Percentiles rank a stretch among this genome's conserved stretches.
Conservation (phyloP, 192 early-diverging fungal genomes). For the Gryganskiella cystojenkinii region DNA sequence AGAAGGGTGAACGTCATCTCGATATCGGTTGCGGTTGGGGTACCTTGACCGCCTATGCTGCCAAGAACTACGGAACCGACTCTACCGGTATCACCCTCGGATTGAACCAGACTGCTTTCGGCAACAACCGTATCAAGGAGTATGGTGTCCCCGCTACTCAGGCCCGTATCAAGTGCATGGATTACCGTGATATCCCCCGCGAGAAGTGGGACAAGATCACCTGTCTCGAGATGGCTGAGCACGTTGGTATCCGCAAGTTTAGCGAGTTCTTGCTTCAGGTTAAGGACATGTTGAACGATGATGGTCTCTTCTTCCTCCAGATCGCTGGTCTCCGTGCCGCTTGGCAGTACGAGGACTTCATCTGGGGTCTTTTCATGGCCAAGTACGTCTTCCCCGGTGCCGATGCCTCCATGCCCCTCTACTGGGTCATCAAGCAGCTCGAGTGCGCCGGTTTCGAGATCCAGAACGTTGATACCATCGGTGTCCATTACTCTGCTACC, state of each 20-base stretch:
- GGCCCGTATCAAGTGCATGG: constrained; percentile 90
- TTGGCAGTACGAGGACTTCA: constrained; percentile 74
- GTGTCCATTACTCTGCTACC: constrained; percentile 98
- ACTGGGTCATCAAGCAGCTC: constrained; percentile 95
- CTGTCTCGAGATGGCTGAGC: constrained; percentile 99
- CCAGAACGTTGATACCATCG: constrained; percentile 87
- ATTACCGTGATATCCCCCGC: constrained; percentile 97
- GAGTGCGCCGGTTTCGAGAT: constrained; percentile 97
- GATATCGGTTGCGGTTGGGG: constrained; percentile 99
- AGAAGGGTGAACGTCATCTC: constrained; percentile 88
- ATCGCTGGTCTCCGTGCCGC: constrained; percentile 91
- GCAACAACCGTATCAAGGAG: constrained; percentile 83
- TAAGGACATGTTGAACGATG: constrained; percentile 94
- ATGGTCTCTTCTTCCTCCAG: constrained; percentile 98
- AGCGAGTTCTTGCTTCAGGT: constrained; percentile 92
- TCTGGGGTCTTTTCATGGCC: constrained; percentile 97
- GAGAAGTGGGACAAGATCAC: constrained; percentile 97
- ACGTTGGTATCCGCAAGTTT: constrained; percentile 96
- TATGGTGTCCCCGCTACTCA: constrained; percentile 79
- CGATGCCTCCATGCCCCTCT: constrained; percentile 95
- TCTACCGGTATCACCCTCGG: constrained; percentile 95
- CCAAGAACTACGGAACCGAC: constrained; percentile 89
- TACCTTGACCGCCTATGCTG: constrained; percentile 88
- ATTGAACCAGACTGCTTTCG: constrained; percentile 91
- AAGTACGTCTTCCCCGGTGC: constrained; percentile 99